A percentile compares a stretch with the other conserved stretches of the same genome.
Conservation (phyloP, 257 asterid species). For the Salvia miltiorrhiza region DNA sequence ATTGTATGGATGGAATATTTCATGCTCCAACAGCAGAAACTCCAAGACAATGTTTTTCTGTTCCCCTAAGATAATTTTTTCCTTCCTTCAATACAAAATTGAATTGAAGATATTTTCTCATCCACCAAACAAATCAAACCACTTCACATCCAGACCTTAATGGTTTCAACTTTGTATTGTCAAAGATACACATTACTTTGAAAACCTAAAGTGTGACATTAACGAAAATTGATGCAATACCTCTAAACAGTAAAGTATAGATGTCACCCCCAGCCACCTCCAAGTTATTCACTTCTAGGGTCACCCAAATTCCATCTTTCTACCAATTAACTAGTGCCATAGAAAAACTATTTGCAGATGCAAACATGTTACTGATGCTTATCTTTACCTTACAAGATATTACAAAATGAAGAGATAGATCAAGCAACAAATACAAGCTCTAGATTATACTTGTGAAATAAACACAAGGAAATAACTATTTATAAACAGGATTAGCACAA, state of each 20-base stretch:
- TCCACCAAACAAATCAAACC: not conserved
- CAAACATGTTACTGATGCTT: not conserved
- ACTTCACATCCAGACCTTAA: not conserved
- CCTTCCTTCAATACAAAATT: not conserved
- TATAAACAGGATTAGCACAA: not conserved
- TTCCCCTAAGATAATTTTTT: not conserved
- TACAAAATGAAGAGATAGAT: not conserved
- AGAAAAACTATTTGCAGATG: not conserved
- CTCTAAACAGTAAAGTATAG: not conserved
- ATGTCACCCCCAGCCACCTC: not conserved
- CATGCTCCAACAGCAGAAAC: not conserved
- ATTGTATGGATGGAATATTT: no score
- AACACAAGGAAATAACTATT: not conserved
- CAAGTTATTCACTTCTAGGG: not conserved
- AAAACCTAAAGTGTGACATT: not conserved
- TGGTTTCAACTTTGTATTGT: not conserved
- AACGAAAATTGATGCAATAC: conserved; percentile 4
- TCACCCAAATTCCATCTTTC: not conserved
- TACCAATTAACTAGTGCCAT: not conserved
- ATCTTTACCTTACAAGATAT: not conserved
- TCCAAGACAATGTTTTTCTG: not conserved
- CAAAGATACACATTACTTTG: not conserved
- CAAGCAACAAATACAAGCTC: not conserved
- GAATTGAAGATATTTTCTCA: not conserved
- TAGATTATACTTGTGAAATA: not conserved